Evolutionary conservation across 2,329 filamentous ascomycete species (phyloP), one percentile per base, ranked within the genome.

Genomic region (Arthrobotrys megalospora): DNA sequence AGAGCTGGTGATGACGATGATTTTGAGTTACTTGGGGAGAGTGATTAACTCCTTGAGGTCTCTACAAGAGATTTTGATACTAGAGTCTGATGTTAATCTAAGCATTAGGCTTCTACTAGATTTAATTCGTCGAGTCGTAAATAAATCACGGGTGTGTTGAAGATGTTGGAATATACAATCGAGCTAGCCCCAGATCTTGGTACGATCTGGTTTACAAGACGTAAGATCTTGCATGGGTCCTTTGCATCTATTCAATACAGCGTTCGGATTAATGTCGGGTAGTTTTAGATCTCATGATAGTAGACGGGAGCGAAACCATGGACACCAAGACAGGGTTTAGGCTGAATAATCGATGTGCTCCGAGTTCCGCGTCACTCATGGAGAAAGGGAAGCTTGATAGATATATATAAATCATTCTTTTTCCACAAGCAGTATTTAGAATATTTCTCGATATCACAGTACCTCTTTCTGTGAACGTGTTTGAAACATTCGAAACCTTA

Each of bases 21-120:
- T 55, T 78, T 78, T 50, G 75, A 78, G 21, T 34, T 78, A 34
- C 32, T 78, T 1, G 67, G 63, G 10, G 75, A 78, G 36, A 60
- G 55, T 32, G 67, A 78, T 50, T 78, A 21, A 72, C 58, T 43
- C 2, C 45, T 28, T 16, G 24, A 6, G 12, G 12, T 38, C 7
- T 38, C 7, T 48, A 48, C 41, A 6, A 16, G 24, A 36, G 12
- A 47, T 34, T 34, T 14, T 43, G 8, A n/a, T 34, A 55, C 12
- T 19, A 16, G 12, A 36, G 10, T 32, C n/a, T 32, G 28, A 55
- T 16, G 12, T 21, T 4, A 34, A 28, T 28, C 16, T 7, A 1
- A 12, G 10, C 53, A 41, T 28, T 28, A 5, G 24, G 34, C 4
- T 14, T 43, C 41, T 8, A 16, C 41, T 16, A 45, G 14, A 6